phyloP scores from a whole-genome alignment of 306 rosid genomes.

The Gillenia trifoliata region DNA sequence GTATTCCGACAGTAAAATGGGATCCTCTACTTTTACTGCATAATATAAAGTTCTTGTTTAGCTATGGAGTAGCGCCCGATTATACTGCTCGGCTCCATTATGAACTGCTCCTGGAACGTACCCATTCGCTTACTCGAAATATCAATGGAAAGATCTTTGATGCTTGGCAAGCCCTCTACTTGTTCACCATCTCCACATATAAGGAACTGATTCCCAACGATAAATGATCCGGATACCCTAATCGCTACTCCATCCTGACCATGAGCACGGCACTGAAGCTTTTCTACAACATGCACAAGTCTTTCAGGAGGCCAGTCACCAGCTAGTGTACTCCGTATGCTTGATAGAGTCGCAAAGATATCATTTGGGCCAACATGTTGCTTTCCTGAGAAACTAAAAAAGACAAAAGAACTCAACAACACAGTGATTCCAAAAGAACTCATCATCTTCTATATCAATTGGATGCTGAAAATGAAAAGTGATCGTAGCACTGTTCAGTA shows the following conservation, averaged over 20 bases:
- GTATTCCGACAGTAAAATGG: neutral
- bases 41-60: conserved; percentile 80
- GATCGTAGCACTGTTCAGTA: conserved; percentile 9
- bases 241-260: conserved; percentile 81
- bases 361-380: conserved; percentile 54
- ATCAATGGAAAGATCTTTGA: conserved; percentile 82
- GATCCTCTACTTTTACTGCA: conserved; percentile 28
- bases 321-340: conserved; percentile 60
- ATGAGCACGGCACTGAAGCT: conserved; percentile 75
- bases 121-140: conserved; percentile 78
- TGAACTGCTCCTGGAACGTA: conserved; percentile 78
- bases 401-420: neutral
- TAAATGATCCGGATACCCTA: conserved; percentile 84
- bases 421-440: no score
- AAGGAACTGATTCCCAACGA: conserved; percentile 85
- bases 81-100: conserved; percentile 61
- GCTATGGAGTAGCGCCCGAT: conserved; percentile 76
- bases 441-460: no score
- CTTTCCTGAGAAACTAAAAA: conserved; percentile 78
- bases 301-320: conserved; percentile 96
- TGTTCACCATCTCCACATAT: conserved; percentile 96
- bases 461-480: neutral
- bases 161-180: conserved; percentile 80
- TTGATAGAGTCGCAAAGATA: conserved; percentile 52
- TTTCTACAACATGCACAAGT: conserved; percentile 88